A percentile compares a stretch with the other conserved stretches of the same genome.
These are phyloP conservation scores for Taiozyma sp. DNA, from an alignment of 1,139 yeast genomes.

Conservation along the genomic window DNA sequence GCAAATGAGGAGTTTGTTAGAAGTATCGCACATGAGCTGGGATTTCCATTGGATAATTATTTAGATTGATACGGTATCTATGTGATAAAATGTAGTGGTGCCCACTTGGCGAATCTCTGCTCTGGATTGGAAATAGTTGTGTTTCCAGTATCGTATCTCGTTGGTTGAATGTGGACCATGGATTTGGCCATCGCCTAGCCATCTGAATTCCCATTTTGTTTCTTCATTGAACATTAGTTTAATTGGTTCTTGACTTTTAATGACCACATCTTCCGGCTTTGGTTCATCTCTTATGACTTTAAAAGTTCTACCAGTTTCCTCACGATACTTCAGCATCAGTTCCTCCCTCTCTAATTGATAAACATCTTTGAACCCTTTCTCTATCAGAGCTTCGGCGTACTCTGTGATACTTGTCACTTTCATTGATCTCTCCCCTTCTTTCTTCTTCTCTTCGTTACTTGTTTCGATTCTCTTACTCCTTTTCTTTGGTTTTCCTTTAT, in stretches of 20 bases:
- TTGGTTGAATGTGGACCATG: slow-evolving; percentile 57
- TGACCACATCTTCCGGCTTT: slow-evolving; percentile 4
- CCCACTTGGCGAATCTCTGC: slow-evolving; percentile 41
- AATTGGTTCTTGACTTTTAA: slow-evolving; percentile 18
- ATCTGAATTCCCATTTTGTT: slow-evolving; percentile 56
- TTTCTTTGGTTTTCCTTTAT: slow-evolving; percentile 27
- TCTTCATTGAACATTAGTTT: slow-evolving; percentile 20
- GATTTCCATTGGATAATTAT: slow-evolving; percentile 52
- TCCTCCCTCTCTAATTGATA: slow-evolving; percentile 60
- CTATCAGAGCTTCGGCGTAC: slow-evolving; percentile 41
- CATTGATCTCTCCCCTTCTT: slow-evolving; percentile 26
- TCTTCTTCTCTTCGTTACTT: slow-evolving; percentile 15
- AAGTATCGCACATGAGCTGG: slow-evolving; percentile 45
- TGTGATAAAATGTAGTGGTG: slow-evolving; percentile 22
- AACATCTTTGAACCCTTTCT: slow-evolving; percentile 36
- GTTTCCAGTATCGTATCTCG: slow-evolving; percentile 60
- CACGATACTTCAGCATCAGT: slow-evolving; percentile 46
- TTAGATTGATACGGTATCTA: slow-evolving; percentile 26
- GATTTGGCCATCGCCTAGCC: slow-evolving; percentile 46
- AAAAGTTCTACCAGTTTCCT: slow-evolving; percentile 40
- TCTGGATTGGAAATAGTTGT: slow-evolving; percentile 47
- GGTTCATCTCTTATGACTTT: slow-evolving; percentile 14
- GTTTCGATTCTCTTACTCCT: slow-evolving; percentile 5
- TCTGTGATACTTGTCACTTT: slow-evolving; percentile 44
- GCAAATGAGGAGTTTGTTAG: slow-evolving; percentile 50